Evolutionary conservation across 345 rosid species (phyloP), one percentile per base, ranked within the genome.

Genomic region (Turritis glabra): DNA sequence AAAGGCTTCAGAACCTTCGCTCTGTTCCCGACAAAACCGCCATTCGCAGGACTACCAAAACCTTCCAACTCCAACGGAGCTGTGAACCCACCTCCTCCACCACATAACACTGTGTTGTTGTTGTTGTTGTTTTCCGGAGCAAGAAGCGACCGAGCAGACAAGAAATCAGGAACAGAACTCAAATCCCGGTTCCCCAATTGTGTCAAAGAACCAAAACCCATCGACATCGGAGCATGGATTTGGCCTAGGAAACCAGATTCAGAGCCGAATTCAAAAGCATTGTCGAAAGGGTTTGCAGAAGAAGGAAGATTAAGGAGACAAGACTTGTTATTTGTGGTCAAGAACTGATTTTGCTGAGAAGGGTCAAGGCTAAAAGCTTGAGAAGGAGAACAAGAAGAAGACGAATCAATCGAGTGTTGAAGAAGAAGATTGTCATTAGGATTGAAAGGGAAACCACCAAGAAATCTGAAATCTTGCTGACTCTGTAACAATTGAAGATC

Each of bases 321-420:
- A 44, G 85, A 71, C 38, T 84, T 85, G 57, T 29, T 83, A 65
- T 46, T 84, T 2, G 79, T 12, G 7, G 79, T 4, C 44, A 68
- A 68, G 35, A 75, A 75, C n/a, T 58, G 71, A 21, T 64, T 62
- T 26, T 62, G 58, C 13, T 81, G 86, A 35, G 81, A 80, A 0
- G 86, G 86, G 82, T 86, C 86, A 25, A 86, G 86, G 73, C 56
- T 52, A 69, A 86, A 84, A 18, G 87, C 79, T 44, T 80, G 89
- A 9, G 96, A 84, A 2, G 90, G 93, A 66, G 93, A 86, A 50
- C 88, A 88, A 54, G 89, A 85, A 53, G 90, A 81, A 26, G 93
- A 88, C 0, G 93, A 83, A 78, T 90, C 91, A 22, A 90, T 60
- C 0, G 81, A 77, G 18, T 84, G 90, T 1, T 79, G 85, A 73